Evolutionary conservation across 257 asterid genomes (phyloP).

Genomic region (Solanum sparsipilum): DNA sequence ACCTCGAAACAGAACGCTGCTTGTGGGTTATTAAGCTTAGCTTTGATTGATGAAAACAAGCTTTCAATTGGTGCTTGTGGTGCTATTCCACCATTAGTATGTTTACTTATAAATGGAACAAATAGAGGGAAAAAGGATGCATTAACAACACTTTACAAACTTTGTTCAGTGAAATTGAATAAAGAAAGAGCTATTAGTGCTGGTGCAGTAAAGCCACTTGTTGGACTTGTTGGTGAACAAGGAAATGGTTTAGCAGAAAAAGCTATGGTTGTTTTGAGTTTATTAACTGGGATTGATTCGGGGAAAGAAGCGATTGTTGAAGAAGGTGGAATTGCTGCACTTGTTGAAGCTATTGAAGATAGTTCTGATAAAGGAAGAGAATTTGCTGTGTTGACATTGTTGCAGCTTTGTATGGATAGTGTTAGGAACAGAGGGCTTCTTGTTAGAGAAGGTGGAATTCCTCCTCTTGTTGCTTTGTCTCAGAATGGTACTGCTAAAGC

Average conservation of each 20-base stretch:
- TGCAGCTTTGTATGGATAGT: conserved; percentile 76
- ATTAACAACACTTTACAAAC: conserved; percentile 72
- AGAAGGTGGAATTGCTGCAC: conserved; percentile 78
- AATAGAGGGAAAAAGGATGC: conserved; percentile 86
- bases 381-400: conserved; percentile 71
- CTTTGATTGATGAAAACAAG: conserved; percentile 71
- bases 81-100: conserved; percentile 85
- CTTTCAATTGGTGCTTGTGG: conserved; percentile 83
- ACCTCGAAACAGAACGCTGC: conserved; percentile 92
- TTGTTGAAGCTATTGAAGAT: conserved; percentile 86
- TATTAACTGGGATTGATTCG: conserved; percentile 50
- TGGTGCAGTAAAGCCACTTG: conserved; percentile 72
- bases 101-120: conserved; percentile 60
- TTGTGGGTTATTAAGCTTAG: conserved; percentile 72
- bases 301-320: conserved; percentile 70
- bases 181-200: conserved; percentile 87
- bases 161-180: conserved; percentile 59
- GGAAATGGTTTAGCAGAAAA: conserved; percentile 83
- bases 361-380: conserved; percentile 80
- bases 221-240: conserved; percentile 54
- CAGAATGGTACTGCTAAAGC: conserved; percentile 84
- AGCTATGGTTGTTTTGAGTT: conserved; percentile 90
- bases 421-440: conserved; percentile 70
- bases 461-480: conserved; percentile 90
- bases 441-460: conserved; percentile 94